These are phyloP conservation scores for Metschnikowia kunwiensis DNA, from an alignment of 805 yeast species.

Conservation along the genomic window DNA sequence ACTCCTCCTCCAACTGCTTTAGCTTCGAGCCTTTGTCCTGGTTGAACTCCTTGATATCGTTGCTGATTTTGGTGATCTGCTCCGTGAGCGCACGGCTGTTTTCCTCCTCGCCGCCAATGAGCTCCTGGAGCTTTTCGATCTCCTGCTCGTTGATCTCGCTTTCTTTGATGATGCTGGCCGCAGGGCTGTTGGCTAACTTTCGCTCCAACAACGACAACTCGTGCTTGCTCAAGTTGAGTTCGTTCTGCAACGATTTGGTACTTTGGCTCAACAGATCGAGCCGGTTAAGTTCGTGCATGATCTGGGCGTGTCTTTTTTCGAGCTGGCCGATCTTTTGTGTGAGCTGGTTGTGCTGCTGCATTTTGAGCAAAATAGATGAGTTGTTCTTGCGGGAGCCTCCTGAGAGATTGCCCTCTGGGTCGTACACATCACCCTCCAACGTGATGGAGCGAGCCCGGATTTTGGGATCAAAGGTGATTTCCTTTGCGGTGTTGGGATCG, in stretches of 20 bases:
- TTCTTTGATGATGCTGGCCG: constrained; percentile 53
- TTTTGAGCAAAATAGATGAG: constrained; percentile 56
- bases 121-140: constrained; percentile 38
- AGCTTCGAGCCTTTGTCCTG: constrained; percentile 78
- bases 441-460: constrained; percentile 83
- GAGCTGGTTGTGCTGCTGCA: constrained; percentile 60
- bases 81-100: constrained; percentile 28
- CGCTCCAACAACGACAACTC: constrained; percentile 54
- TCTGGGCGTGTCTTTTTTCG: constrained; percentile 39
- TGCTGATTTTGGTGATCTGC: constrained; percentile 56
- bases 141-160: constrained; percentile 46
- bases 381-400: constrained; percentile 82
- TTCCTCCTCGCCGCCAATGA: constrained; percentile 34
- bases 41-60: constrained; percentile 79
- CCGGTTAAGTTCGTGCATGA: constrained; percentile 40
- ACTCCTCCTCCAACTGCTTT: constrained; percentile 56
- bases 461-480: constrained; percentile 81
- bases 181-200: constrained; percentile 53
- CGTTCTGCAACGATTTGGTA: constrained; percentile 57
- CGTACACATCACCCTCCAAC: constrained; percentile 88
- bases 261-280: constrained; percentile 45
- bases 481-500: constrained; percentile 84
- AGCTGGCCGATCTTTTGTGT: constrained; percentile 37
- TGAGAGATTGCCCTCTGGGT: constrained; percentile 91
- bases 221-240: constrained; percentile 54